These are phyloP conservation scores for Fusarium sp. DNA, from an alignment of 2,329 filamentous ascomycete genomes.

Conservation along the genomic window DNA sequence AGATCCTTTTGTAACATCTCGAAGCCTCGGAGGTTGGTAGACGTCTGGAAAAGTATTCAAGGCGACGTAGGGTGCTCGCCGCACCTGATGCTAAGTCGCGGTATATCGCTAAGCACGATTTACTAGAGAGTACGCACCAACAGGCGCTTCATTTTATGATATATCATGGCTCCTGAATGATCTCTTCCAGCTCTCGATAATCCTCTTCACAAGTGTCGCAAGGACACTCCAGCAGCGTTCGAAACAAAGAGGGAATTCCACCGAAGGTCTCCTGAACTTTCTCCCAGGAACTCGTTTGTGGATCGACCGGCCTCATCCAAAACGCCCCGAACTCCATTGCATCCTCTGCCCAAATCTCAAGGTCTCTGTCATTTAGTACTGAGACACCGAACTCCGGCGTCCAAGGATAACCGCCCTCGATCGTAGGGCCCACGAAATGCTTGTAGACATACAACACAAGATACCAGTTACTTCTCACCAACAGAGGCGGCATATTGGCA, in stretches of 20 bases:
- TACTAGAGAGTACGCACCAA: no score
- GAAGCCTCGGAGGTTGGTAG: no score
- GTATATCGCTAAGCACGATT: no score
- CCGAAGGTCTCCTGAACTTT: not conserved
- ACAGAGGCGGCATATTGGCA: not conserved
- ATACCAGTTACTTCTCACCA: not conserved
- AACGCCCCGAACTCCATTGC: not conserved
- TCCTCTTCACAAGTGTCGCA: not conserved
- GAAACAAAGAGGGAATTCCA: not conserved
- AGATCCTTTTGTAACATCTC: no score
- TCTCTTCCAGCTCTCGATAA: not conserved
- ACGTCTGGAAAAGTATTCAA: no score
- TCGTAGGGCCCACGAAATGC: no score
- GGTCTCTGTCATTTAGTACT: not conserved
- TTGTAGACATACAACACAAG: not conserved
- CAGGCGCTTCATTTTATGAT: no score
- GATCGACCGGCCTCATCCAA: not conserved
- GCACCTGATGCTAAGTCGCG: rapidly evolving
- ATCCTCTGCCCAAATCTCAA: not conserved
- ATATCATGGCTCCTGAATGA: not conserved
- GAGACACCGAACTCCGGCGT: not conserved
- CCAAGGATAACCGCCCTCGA: not conserved
- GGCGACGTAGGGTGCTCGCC: rapidly evolving
- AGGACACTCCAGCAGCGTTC: not conserved
- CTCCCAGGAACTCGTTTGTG: not conserved